A percentile compares a stretch with the other conserved stretches of the same genome.
Conservation (phyloP, 2,329 filamentous ascomycete genomes). For the Clonostachys sp. region DNA sequence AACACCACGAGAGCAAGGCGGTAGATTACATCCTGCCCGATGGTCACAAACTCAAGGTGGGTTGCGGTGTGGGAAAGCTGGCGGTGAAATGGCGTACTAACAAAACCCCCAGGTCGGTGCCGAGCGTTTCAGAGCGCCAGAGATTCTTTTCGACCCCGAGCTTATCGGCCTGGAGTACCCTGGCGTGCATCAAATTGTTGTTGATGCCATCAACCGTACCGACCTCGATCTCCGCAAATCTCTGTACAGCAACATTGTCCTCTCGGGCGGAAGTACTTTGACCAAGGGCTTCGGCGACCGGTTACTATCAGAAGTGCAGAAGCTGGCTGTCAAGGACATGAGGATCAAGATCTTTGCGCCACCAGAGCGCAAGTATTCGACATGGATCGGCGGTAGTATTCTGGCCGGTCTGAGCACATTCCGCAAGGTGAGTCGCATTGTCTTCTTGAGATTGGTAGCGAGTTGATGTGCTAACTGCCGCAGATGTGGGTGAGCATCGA, state of each 20-base stretch:
- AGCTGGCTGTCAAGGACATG: conserved; percentile 96
- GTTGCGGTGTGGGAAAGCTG: conserved; percentile 1
- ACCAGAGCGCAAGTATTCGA: conserved; percentile 96
- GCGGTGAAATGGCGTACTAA: conserved; percentile 8
- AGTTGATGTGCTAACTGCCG: not conserved
- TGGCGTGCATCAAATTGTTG: conserved; percentile 95
- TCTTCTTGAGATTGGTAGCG: not conserved
- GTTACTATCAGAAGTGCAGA: conserved; percentile 85
- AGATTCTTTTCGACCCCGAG: conserved; percentile 96
- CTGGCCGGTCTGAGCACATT: conserved; percentile 95
- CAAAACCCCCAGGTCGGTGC: conserved; percentile 63
- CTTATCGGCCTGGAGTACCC: conserved; percentile 96
- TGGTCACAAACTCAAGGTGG: conserved; percentile 85
- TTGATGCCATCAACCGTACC: conserved; percentile 90
- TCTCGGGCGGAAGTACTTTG: conserved; percentile 92
- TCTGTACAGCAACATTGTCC: conserved; percentile 92
- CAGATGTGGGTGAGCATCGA: conserved; percentile 99
- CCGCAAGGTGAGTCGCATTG: conserved; percentile 70
- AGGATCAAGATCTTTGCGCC: conserved; percentile 98
- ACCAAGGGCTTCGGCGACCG: conserved; percentile 97
- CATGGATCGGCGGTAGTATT: conserved; percentile 98
- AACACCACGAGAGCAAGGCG: conserved; percentile 71
- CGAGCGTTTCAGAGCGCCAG: conserved; percentile 91
- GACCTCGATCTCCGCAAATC: conserved; percentile 94
- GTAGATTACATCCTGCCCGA: conserved; percentile 89